A percentile compares a stretch with the other conserved stretches of the same genome.
Evolutionary conservation across 495 filamentous ascomycete species (phyloP).

Genomic region (Echria macrotheca): DNA sequence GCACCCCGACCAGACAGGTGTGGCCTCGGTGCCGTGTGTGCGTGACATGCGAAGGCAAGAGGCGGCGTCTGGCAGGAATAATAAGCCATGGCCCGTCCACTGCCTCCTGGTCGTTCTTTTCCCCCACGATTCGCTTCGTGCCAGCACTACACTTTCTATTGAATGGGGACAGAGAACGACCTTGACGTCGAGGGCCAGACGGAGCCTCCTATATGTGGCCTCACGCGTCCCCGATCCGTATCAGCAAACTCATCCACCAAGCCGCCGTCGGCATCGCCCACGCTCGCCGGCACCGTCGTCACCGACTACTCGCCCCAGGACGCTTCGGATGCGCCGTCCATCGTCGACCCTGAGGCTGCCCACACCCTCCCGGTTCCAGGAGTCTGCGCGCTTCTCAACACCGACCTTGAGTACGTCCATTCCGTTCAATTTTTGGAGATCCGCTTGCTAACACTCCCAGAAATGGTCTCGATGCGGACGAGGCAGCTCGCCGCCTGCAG

Average conservation of each 20-base stretch:
- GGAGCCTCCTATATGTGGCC: conserved; percentile 47
- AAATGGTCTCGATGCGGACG: conserved; percentile 36
- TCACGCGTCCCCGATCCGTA: conserved; percentile 27
- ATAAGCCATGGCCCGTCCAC: neutral
- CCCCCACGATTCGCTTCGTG: conserved; percentile 4
- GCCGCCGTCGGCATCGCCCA: conserved; percentile 17
- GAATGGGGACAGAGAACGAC: conserved; percentile 46
- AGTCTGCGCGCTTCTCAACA: conserved; percentile 21
- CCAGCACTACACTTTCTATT: conserved; percentile 23
- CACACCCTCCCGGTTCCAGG: conserved; percentile 25
- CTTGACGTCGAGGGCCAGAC: conserved; percentile 44
- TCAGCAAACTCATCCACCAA: conserved; percentile 13
- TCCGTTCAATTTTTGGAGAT: neutral
- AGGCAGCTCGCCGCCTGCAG: conserved; percentile 41
- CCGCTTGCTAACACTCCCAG: conserved; percentile 10
- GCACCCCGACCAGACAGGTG: neutral
- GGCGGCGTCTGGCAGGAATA: no score
- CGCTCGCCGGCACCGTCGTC: conserved; percentile 22
- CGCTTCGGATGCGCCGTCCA: conserved; percentile 5
- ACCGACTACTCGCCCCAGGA: conserved; percentile 12
- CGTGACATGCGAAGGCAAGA: neutral
- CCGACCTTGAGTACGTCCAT: conserved; percentile 15
- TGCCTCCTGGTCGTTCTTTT: neutral
- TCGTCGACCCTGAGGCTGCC: conserved; percentile 19
- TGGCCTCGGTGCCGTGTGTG: neutral